Percentiles rank a stretch among this genome's conserved stretches.
phyloP scores from a whole-genome alignment of 495 filamentous ascomycete species.

The Tuber melanosporum region DNA sequence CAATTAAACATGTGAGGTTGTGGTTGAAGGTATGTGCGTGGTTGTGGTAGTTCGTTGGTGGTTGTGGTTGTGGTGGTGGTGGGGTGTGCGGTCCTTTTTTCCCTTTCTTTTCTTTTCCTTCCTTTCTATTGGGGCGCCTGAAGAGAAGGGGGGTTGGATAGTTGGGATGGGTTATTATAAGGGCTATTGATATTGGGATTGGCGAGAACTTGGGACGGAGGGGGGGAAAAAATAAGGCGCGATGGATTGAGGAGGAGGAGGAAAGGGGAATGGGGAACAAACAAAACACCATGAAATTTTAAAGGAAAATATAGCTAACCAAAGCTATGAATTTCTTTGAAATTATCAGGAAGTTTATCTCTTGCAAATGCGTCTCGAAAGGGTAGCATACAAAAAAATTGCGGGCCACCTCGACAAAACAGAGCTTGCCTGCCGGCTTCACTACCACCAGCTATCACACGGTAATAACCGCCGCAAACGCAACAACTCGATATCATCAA shows the following conservation, averaged over 20 bases:
- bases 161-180: background rate
- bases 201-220: constrained; percentile 7
- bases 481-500: constrained; percentile 49
- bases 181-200: constrained; percentile 13
- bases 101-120: constrained; percentile 5
- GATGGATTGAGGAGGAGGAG: background rate
- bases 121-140: background rate
- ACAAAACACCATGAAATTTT: background rate
- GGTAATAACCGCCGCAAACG: constrained; percentile 60
- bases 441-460: constrained; percentile 77
- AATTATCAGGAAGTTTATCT: constrained; percentile 67
- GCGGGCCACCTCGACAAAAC: constrained; percentile 77
- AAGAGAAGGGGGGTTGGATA: background rate
- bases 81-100: background rate
- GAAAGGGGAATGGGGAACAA: background rate
- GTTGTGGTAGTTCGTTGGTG: background rate
- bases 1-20: constrained; percentile 11
- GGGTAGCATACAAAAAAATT: constrained; percentile 87
- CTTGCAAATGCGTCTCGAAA: constrained; percentile 71
- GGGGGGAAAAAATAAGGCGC: background rate
- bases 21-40: constrained; percentile 1
- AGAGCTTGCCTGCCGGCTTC: constrained; percentile 74
- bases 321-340: constrained; percentile 10
- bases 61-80: background rate
- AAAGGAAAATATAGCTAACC: constrained; percentile 12